phyloP scores from a whole-genome alignment of 768 basidiomycete species.

The Termitomyces titanicus region DNA sequence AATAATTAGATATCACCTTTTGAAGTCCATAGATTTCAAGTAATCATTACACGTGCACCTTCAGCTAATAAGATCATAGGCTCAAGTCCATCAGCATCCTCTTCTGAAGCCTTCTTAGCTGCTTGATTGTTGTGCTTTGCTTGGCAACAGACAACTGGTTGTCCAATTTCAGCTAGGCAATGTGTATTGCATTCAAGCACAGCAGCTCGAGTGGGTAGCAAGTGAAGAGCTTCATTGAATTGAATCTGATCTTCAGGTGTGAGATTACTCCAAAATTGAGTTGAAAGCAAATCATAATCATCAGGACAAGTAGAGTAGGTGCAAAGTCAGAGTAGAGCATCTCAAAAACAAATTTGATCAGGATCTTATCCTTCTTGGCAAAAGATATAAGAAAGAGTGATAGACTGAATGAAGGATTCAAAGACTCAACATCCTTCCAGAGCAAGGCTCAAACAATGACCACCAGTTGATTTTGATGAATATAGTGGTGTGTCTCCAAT shows the following conservation, averaged over 20 bases:
- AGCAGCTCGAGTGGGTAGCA: not conserved
- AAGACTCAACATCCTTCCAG: not conserved
- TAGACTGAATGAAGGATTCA: constrained; percentile 1
- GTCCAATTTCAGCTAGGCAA: constrained; percentile 1
- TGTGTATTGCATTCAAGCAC: constrained; percentile 1
- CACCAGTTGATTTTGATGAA: constrained; percentile 1
- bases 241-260: not conserved
- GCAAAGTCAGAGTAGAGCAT: not conserved
- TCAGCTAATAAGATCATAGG: too few relatives aligned
- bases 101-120: too few relatives aligned
- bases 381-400: not conserved
- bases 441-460: not conserved
- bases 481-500: constrained; percentile 21
- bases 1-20: not conserved
- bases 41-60: not conserved
- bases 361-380: not conserved
- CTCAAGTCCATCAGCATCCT: too few relatives aligned
- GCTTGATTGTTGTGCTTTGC: too few relatives aligned
- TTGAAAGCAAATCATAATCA: not conserved
- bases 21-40: constrained; percentile 17
- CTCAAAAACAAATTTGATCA: not conserved
- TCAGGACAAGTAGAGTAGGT: not conserved
- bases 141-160: too few relatives aligned
- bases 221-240: not conserved
- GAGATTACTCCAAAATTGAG: not conserved